Evolutionary conservation across 2,329 filamentous ascomycete species (phyloP), one percentile per base, ranked within the genome.

Genomic region (Botrytis paeoniae): DNA sequence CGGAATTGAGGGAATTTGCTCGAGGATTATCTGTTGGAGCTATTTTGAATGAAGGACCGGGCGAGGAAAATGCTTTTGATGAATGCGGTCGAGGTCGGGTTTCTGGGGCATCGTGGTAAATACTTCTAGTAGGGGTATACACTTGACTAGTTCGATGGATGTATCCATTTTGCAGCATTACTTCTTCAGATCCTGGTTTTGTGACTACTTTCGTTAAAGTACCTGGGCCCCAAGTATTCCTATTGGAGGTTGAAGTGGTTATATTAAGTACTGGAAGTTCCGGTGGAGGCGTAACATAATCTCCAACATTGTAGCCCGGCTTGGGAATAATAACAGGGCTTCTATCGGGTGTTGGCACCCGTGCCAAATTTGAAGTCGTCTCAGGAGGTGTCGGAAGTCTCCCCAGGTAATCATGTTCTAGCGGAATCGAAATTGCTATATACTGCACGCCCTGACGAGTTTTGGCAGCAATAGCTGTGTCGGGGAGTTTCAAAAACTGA

Each of bases 401-500:
- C 75, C 4, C 82, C 61, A 85, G 80, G 35, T 86, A 83, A 8
- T 83, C 84, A 73, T 87, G 81, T 75, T 88, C 84, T 20, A 85
- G 74, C 1, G 88, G 88, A 62, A 90, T 89, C 0, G 88, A 89
- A 69, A 90, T 90, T 73, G 88, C 87, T 75, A 90, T 89, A 76
- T 90, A 86, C 7, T 86, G 83, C 77, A 88, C 83, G 1, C 88
- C 88, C 4, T 82, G 84, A 10, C 80, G 85, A 0, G 87, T 89
- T 51, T 81, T 85, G 12, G 86, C 85, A 6, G 86, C 85, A 22
- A 90, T 83, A 20, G 87, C 87, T 37, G 85, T 85, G 77, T 90
- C 87, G 14, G 88, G 88, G 5, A 89, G 82, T 70, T 78, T 80
- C 74, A 85, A 79, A 35, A 80, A 74, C 39, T 79, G 76, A 1